Base-by-base conservation (phyloP, 805 yeast genomes). In the Candida ipomoeae region DNA sequence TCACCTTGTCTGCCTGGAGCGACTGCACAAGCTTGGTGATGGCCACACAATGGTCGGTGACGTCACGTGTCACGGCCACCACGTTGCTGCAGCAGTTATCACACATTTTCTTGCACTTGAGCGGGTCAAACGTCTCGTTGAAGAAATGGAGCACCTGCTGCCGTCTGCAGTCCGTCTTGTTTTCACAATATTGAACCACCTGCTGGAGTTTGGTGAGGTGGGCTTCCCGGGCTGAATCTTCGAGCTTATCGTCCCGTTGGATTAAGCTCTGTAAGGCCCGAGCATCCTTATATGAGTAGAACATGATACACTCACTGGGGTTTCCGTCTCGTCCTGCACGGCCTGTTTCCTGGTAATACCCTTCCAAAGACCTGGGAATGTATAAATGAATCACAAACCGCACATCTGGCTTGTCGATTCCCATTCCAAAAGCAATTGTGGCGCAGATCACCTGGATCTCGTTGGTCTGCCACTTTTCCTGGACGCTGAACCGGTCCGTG, bases 391-490 rank as follows among this genome's bases (percentile, higher is more conserved):
- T 82, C 3, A 94, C 98, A 71, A 78, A 91, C 43, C 99, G 74
- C 11, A 94, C 99, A 67, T 94, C 96, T 0, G 97, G 87, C 65
- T 94, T 94, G 69, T 94, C 99, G 50, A 94, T 92, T 44, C 99
- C 99, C 99, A 94, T 94, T 26, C 99, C 99, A 75, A 94, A 94
- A 0, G 99, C 99, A 60, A 94, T 87, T 0, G 99, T 94, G 0
- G 99, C 99, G 71, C 97, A 92, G 13, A 94, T 90, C 1, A 91
- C 85, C 62, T 84, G 85, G 20, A 85, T 69, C 18, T 67, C 64
- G 49, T 86, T 85, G 1, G 69, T 63, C 65, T 94, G 99, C 99
- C 99, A 94, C 32, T 69, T 73, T 20, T 71, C 71, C 66, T 94
- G 99, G n/a, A 89, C 82, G 3, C 65, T 55, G 18, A 80, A 69